Evolutionary conservation across 768 basidiomycete genomes (phyloP), one percentile per base, ranked within the genome.

Genomic region (Lyophyllum shimeji): DNA sequence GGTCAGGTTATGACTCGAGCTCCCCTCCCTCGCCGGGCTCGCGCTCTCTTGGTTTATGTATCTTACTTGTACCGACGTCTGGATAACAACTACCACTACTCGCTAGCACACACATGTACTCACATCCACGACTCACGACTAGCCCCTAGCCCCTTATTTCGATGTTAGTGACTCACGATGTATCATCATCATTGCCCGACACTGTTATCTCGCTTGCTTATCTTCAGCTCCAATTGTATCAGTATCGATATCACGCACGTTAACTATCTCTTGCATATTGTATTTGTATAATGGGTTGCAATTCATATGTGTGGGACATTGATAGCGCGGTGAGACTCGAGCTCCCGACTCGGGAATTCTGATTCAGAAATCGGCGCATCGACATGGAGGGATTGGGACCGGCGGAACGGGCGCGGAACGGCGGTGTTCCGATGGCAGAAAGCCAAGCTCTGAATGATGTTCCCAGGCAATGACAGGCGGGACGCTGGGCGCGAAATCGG

Each of bases 171-270:
- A 18, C 21, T 42, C 25, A 24, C 25, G 34, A 20, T 50, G 5
- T 18, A 15, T 18, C 49, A n/a, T 40, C 33, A 9, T 29, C 29
- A n/a, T 18, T 8, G n/a, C 20, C 37, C 24, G 42, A 21, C 54
- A 25, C 40, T 20, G 18, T 56, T 60, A 60, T 52, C 52, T 53
- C 51, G 42, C 52, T 50, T 53, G 39, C 55, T 56, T 56, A 56
- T 60, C 59, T 56, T 17, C 45, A n/a, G 18, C 23, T 7, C 45
- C n/a, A n/a, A n/a, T n/a, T 57, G 37, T 40, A 54, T 23, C 54
- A 13, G 31, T 42, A 55, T 43, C n/a, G n/a, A n/a, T n/a, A n/a
- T n/a, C n/a, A 29, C 29, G 8, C 49, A 27, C 49, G 31, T 27
- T 43, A n/a, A n/a, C n/a, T 52, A 43, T 59, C 39, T 50, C 21